These are phyloP conservation scores for Arctostaphylos glauca DNA, from an alignment of 148 eudicot genomes.

Conservation along the genomic window DNA sequence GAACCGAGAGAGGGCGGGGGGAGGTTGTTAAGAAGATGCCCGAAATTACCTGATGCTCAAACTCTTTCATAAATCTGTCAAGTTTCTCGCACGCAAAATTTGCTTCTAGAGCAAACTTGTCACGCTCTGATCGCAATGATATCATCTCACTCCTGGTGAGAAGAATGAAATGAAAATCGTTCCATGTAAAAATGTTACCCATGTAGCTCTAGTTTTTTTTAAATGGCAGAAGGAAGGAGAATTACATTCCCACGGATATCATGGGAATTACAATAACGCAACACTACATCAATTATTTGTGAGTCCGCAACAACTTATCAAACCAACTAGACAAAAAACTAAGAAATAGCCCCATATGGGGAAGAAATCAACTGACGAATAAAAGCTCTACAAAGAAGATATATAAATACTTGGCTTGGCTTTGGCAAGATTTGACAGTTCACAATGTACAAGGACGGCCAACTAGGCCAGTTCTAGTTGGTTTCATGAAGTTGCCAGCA, in stretches of 20 bases:
- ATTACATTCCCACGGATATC: background rate
- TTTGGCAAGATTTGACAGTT: no score
- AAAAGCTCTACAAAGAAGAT: no score
- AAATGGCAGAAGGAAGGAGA: background rate
- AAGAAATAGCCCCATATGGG: background rate
- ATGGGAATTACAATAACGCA: background rate
- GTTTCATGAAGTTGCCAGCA: background rate
- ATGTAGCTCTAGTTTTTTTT: background rate
- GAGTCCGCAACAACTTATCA: background rate
- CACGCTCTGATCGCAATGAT: slow-evolving; percentile 69
- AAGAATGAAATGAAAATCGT: background rate
- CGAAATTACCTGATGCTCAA: slow-evolving; percentile 59
- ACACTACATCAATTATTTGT: background rate
- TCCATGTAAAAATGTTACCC: background rate
- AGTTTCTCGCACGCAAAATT: slow-evolving; percentile 68
- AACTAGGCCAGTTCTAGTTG: no score
- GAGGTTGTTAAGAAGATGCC: background rate
- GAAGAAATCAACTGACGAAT: no score
- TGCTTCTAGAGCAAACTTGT: slow-evolving; percentile 64
- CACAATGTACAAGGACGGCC: no score
- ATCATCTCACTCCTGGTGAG: slow-evolving; percentile 51
- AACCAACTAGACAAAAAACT: background rate
- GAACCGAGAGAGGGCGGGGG: background rate
- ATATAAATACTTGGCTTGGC: no score
- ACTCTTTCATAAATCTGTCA: slow-evolving; percentile 68